Evolutionary conservation across 2,329 filamentous ascomycete genomes (phyloP).

Genomic region (Pseudogymnoascus sp.): DNA sequence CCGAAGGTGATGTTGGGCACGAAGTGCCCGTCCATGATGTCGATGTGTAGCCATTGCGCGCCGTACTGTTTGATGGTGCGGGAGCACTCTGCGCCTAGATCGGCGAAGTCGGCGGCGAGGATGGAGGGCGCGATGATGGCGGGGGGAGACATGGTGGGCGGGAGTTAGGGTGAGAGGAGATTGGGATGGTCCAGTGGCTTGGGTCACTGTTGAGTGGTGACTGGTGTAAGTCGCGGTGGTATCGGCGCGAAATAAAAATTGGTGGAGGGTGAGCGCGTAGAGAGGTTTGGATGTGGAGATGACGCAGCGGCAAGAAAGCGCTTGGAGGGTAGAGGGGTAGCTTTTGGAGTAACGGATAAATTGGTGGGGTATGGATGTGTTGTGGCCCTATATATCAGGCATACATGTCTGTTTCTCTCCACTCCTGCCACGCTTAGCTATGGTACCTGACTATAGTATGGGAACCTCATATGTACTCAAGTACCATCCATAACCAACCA

Average conservation of each 20-base stretch:
- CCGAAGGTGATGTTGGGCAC: constrained; percentile 98
- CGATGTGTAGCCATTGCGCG: constrained; percentile 46
- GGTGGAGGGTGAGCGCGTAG: constrained; percentile 1
- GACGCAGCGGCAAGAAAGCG: constrained; percentile 5
- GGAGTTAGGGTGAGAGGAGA: background rate
- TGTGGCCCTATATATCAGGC: background rate
- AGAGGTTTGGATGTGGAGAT: constrained; percentile 6
- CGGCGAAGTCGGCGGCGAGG: constrained; percentile 89
- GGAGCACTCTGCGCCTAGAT: constrained; percentile 77
- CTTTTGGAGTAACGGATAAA: background rate
- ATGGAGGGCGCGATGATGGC: constrained; percentile 98
- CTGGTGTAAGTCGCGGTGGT: background rate
- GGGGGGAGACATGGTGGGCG: constrained; percentile 64
- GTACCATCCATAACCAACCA: background rate
- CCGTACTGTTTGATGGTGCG: constrained; percentile 70
- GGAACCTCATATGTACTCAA: background rate
- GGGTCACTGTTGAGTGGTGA: background rate
- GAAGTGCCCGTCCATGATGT: constrained; percentile 85
- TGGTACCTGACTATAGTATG: background rate
- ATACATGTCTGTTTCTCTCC: background rate
- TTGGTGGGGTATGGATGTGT: background rate
- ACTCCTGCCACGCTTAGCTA: background rate
- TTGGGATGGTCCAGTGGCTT: background rate
- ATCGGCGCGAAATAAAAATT: constrained; percentile 2
- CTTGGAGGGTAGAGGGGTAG: constrained; percentile 6